A percentile compares a stretch with the other conserved stretches of the same genome.
Conservation (phyloP, 106 monocot species). For the Apostasia ramifera region DNA sequence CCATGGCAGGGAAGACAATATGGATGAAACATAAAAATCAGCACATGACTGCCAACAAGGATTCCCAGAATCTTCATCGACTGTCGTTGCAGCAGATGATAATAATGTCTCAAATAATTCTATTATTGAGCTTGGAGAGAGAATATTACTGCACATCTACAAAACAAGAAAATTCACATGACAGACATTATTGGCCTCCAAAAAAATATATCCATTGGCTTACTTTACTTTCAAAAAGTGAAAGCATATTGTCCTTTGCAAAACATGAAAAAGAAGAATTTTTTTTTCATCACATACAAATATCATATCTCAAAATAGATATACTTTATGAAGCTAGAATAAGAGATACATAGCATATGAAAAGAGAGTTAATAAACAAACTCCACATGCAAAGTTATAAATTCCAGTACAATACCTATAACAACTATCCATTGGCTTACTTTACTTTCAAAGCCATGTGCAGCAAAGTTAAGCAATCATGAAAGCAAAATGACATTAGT, state of each 20-base stretch:
- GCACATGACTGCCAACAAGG: constrained; percentile 86
- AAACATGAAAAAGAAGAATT: not conserved
- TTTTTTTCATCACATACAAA: not conserved
- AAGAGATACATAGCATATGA: not conserved
- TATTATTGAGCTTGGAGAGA: constrained; percentile 58
- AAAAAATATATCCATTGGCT: too few relatives aligned
- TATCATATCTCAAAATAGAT: not conserved
- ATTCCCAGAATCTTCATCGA: constrained; percentile 83
- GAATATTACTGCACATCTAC: constrained; percentile 93
- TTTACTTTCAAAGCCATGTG: too few relatives aligned
- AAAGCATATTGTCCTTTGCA: too few relatives aligned
- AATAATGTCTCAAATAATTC: constrained; percentile 72
- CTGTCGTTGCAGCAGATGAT: constrained; percentile 81
- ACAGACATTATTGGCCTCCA: too few relatives aligned
- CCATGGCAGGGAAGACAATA: constrained; percentile 90
- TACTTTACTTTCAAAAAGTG: too few relatives aligned
- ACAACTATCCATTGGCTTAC: too few relatives aligned
- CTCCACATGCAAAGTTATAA: not conserved
- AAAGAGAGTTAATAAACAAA: not conserved
- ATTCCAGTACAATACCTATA: not conserved
- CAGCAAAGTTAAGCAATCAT: too few relatives aligned
- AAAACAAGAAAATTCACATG: constrained; percentile 9
- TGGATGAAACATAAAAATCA: constrained; percentile 84
- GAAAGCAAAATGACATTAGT: too few relatives aligned
- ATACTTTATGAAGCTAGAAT: not conserved